phyloP scores from a whole-genome alignment of 495 filamentous ascomycete genomes.

The Lindgomyces ingoldianus region DNA sequence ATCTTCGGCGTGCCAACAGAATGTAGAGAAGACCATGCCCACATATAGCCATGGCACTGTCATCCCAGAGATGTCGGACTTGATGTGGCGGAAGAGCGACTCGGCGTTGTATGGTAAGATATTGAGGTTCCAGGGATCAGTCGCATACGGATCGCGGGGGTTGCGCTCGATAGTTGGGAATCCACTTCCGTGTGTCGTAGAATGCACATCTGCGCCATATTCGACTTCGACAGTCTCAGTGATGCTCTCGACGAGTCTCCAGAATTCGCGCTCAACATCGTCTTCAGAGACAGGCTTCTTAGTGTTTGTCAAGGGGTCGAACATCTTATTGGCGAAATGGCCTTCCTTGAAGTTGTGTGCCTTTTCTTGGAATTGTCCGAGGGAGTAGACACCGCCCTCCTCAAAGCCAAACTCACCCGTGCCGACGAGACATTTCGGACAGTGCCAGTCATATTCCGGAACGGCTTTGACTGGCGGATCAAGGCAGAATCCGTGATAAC shows the following conservation, averaged over 20 bases:
- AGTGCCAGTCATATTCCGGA: constrained; percentile 93
- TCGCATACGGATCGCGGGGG: constrained; percentile 79
- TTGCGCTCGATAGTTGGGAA: constrained; percentile 95
- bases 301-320: constrained; percentile 79
- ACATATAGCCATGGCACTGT: constrained; percentile 99
- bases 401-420: constrained; percentile 98
- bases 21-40: constrained; percentile 99
- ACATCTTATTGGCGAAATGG: constrained; percentile 91
- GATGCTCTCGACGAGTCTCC: constrained; percentile 86
- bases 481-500: constrained; percentile 85
- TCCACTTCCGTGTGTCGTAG: constrained; percentile 95
- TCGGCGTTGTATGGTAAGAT: constrained; percentile 87
- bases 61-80: constrained; percentile 99
- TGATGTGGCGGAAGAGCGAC: constrained; percentile 94
- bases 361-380: constrained; percentile 95
- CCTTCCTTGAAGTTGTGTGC: constrained; percentile 90
- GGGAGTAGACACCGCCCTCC: constrained; percentile 92
- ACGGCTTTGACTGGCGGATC: constrained; percentile 79
- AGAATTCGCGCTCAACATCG: constrained; percentile 96
- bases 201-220: constrained; percentile 98
- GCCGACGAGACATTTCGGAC: constrained; percentile 90
- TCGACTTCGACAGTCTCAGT: constrained; percentile 97
- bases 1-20: constrained; percentile 99
- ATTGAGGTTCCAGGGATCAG: constrained; percentile 95
- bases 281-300: constrained; percentile 84